Evolutionary conservation across 2,329 filamentous ascomycete species (phyloP), one percentile per base, ranked within the genome.

Genomic region (Penicillium sumatraense): DNA sequence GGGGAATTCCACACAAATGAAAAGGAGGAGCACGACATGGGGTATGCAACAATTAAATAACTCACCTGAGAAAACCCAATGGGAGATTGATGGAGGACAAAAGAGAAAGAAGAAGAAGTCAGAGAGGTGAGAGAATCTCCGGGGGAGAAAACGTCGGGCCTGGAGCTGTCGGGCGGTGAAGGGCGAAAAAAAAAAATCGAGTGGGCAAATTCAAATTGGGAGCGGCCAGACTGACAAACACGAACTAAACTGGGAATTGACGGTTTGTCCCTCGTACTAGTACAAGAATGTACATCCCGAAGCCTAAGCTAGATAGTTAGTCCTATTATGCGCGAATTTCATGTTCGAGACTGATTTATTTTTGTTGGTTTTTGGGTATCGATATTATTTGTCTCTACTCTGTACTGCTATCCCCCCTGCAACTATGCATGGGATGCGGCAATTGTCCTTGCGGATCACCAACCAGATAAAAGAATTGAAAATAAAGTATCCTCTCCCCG

Each of bases 41-140:
- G n/a, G n/a, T n/a, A n/a, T n/a, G 6, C 13, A 40, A 40, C 36
- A 24, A 51, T 24, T n/a, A 57, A 55, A 56, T 49, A 36, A 62
- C 55, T 53, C 50, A 58, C 52, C 53, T 60, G 40, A 52, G 26
- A 23, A 20, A 51, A 29, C 49, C 27, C 36, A 42, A 52, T 44
- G 40, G 16, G 20, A 20, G 41, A 27, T 27, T 24, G 24, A 53
- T 29, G 11, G 21, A 38, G 20, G 42, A 31, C 5, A 2, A 18
- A 21, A 26, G 29, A 49, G 23, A 38, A 29, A 49, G 31, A 40
- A 36, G 27, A 16, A 36, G 38, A 29, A 45, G 49, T 40, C 31
- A 21, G 20, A 40, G 36, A 13, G 18, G 36, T 8, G 27, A 10
- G 9, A 13, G 13, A 10, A 21, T 13, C 20, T 40, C 16, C 33